Evolutionary conservation across 164 flowering plant genomes (phyloP), one percentile per base, ranked within the genome.

Genomic region (Stephania japonica): DNA sequence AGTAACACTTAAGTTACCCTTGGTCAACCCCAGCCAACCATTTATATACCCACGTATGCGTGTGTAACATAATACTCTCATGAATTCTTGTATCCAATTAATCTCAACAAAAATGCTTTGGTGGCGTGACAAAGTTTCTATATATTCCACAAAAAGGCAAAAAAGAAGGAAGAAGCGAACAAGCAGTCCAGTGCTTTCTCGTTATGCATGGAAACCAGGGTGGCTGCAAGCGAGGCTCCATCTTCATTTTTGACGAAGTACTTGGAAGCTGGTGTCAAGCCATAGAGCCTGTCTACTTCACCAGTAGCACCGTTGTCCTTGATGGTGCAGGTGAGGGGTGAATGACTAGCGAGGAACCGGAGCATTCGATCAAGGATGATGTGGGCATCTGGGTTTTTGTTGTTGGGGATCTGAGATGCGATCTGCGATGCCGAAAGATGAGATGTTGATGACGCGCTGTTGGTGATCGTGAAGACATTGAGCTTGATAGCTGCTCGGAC

Each of bases 141-240:
- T n/a, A n/a, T n/a, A n/a, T n/a, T n/a, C n/a, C n/a, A n/a, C n/a
- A n/a, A n/a, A n/a, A n/a, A n/a, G n/a, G n/a, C n/a, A n/a, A n/a
- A n/a, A n/a, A n/a, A 32, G 38, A 32, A 32, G 38, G 38, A 32
- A 32, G 4, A 32, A 32, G 38, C 38, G 2, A 32, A 93, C 98
- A 95, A 93, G 87, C 98, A 90, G 68, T 89, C 93, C 97, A 91
- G 87, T 75, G 88, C 86, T 64, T 88, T 84, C 81, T 89, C 87
- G 74, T 91, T 94, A 42, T 89, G 95, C 70, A 88, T 89, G 90
- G 88, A 84, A 64, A 89, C 89, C 65, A 74, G 67, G n/a, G 90
- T 80, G 12, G 91, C 80, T 7, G 89, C 80, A 49, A 90, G 32
- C 27, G 90, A 82, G n/a, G 86, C 97, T 7, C 94, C 95, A 75